Percentiles rank a stretch among this genome's conserved stretches.
Evolutionary conservation across 1,284 basidiomycete species (phyloP).

Genomic region (Chiua sp.): DNA sequence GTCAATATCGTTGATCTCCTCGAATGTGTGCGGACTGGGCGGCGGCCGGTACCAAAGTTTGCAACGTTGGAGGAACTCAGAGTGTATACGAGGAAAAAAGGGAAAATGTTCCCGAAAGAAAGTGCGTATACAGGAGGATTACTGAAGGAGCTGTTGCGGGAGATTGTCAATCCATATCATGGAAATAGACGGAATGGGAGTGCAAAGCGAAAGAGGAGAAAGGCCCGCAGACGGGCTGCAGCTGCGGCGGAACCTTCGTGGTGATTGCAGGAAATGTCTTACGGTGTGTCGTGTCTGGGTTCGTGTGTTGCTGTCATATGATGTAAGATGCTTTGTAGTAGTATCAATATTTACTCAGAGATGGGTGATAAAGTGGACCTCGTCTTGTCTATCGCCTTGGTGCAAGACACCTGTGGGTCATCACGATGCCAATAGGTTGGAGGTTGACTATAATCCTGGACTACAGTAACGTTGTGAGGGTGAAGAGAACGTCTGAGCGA

Average conservation of each 20-base stretch:
- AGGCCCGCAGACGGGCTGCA: slow-evolving; percentile 2
- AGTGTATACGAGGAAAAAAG: background rate
- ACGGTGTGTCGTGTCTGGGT: no score
- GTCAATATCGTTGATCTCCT: slow-evolving; percentile 8
- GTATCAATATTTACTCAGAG: no score
- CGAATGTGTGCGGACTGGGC: background rate
- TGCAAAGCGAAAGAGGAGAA: slow-evolving; percentile 17
- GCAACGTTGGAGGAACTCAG: slow-evolving; percentile 1
- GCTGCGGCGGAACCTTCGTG: background rate
- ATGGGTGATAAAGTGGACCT: no score
- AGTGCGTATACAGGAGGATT: background rate
- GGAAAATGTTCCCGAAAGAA: background rate
- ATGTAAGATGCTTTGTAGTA: no score
- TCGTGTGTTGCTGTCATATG: no score
- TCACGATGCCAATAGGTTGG: no score
- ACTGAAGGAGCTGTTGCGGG: slow-evolving; percentile 41
- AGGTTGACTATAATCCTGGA: no score
- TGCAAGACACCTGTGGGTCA: no score
- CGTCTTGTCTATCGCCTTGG: no score
- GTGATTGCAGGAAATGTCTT: no score
- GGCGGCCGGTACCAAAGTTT: background rate
- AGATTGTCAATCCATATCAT: slow-evolving; percentile 29
- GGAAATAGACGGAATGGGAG: slow-evolving; percentile 27
- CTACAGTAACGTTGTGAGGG: no score
- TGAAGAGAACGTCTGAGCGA: no score